These are phyloP conservation scores for Nicotiana tabacum DNA, from an alignment of 257 asterid species.

Conservation along the genomic window DNA sequence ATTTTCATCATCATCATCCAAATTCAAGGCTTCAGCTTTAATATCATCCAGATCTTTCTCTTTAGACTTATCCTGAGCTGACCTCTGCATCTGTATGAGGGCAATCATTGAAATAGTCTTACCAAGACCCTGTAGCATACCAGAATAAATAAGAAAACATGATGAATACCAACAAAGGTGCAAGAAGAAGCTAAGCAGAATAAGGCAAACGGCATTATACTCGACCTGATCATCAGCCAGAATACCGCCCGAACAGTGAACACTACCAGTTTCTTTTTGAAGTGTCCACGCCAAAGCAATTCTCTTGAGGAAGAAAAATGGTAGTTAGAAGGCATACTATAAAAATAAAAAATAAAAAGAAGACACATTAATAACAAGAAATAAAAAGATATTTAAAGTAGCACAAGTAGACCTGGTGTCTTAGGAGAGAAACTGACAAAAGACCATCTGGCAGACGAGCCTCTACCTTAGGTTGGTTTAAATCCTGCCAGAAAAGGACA, in stretches of 20 bases:
- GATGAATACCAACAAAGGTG: not conserved
- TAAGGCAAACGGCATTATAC: slow-evolving; percentile 8
- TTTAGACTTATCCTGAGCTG: slow-evolving; percentile 47
- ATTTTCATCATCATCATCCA: slow-evolving; percentile 80
- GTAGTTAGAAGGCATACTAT: slow-evolving; percentile 19
- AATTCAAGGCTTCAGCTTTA: slow-evolving; percentile 63
- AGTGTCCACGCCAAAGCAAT: slow-evolving; percentile 98
- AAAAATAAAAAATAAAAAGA: no score
- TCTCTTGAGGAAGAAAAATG: slow-evolving; percentile 48
- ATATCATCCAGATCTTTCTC: slow-evolving; percentile 30
- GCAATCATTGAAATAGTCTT: slow-evolving; percentile 95
- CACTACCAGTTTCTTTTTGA: slow-evolving; percentile 68
- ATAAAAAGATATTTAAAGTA: slow-evolving; percentile 16
- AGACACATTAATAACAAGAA: not conserved
- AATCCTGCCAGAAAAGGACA: slow-evolving; percentile 52
- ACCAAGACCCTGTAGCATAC: slow-evolving; percentile 79
- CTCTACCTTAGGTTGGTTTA: slow-evolving; percentile 59
- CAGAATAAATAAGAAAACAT: slow-evolving; percentile 11
- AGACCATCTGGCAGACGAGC: slow-evolving; percentile 57
- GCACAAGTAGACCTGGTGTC: slow-evolving; percentile 80
- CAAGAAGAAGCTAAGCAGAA: slow-evolving; percentile 2
- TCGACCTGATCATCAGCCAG: slow-evolving; percentile 98
- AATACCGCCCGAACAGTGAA: slow-evolving; percentile 82
- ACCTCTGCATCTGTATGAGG: slow-evolving; percentile 69
- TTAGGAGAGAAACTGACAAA: slow-evolving; percentile 84